Conservation (phyloP, 768 basidiomycete species). For the Leccinum boreale region DNA sequence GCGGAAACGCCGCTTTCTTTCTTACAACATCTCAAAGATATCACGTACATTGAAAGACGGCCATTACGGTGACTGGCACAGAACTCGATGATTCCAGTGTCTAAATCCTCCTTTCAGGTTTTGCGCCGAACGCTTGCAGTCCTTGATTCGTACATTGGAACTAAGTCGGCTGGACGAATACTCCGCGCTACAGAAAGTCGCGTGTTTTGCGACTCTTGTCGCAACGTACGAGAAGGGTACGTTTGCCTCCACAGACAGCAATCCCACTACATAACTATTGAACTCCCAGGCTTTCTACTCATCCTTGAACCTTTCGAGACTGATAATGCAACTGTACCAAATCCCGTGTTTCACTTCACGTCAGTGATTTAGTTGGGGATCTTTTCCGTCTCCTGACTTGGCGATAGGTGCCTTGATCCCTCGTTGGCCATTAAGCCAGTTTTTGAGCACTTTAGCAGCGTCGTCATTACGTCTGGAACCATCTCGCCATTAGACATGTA, state of each 20-base stretch:
- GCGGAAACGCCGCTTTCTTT: slow-evolving; percentile 98
- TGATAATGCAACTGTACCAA: slow-evolving; percentile 96
- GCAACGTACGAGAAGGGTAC: slow-evolving; percentile 96
- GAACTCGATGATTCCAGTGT: neutral
- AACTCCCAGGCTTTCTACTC: slow-evolving; percentile 76
- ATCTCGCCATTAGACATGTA: slow-evolving; percentile 99
- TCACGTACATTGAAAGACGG: slow-evolving; percentile 94
- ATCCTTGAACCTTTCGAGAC: slow-evolving; percentile 99
- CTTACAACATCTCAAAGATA: slow-evolving; percentile 96
- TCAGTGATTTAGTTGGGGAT: slow-evolving; percentile 33
- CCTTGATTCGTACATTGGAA: slow-evolving; percentile 89
- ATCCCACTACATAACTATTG: neutral
- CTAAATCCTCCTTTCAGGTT: slow-evolving; percentile 52
- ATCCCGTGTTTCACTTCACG: slow-evolving; percentile 98
- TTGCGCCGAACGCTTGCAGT: slow-evolving; percentile 94
- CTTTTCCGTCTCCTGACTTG: slow-evolving; percentile 8
- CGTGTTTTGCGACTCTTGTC: slow-evolving; percentile 92
- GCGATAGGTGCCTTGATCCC: slow-evolving; percentile 86
- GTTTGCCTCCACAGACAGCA: neutral
- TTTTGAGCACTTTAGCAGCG: slow-evolving; percentile 96
- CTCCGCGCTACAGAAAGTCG: slow-evolving; percentile 90
- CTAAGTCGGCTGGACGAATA: slow-evolving; percentile 89
- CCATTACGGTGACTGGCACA: slow-evolving; percentile 70
- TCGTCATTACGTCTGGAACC: slow-evolving; percentile 98
- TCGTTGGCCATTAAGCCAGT: slow-evolving; percentile 97